Evolutionary conservation across 768 basidiomycete species (phyloP).

Genomic region (Rhodotorula graminis): DNA sequence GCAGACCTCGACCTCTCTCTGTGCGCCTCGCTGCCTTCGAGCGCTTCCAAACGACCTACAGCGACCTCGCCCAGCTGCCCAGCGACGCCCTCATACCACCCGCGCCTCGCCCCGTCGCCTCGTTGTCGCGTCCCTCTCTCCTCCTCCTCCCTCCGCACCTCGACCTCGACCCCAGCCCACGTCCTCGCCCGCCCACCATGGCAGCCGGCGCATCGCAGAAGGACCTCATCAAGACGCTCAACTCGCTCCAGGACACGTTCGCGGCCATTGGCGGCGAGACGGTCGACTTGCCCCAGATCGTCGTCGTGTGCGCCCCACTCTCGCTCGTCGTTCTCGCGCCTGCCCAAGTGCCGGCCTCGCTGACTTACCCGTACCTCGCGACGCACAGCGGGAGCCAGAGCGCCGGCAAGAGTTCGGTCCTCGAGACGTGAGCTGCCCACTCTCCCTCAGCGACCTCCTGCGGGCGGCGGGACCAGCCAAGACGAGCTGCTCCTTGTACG

Average conservation of each 20-base stretch:
- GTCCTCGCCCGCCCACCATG: neutral
- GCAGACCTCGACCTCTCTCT: too few relatives aligned
- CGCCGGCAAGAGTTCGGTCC: constrained; percentile 44
- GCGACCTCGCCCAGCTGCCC: too few relatives aligned
- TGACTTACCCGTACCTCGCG: too few relatives aligned
- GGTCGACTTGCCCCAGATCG: constrained; percentile 52
- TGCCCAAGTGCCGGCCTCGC: neutral
- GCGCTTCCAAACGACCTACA: too few relatives aligned
- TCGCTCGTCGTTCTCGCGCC: neutral
- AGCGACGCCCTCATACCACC: too few relatives aligned
- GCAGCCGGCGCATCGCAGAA: neutral
- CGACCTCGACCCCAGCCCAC: neutral
- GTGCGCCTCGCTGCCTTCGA: too few relatives aligned
- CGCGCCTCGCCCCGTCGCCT: too few relatives aligned
- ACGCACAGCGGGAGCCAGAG: constrained; percentile 35
- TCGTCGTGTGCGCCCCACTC: constrained; percentile 45
- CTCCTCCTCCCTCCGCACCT: neutral
- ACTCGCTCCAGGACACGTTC: constrained; percentile 28
- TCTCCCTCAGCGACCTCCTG: neutral
- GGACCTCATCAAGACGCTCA: constrained; percentile 1
- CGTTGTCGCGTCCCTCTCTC: neutral
- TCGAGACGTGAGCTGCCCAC: constrained; percentile 73
- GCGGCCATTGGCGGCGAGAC: constrained; percentile 46
- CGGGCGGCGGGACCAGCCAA: too few relatives aligned
- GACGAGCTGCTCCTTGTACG: too few relatives aligned